These are phyloP conservation scores for Lotus japonicus DNA, from an alignment of 306 rosid genomes.

Conservation along the genomic window DNA sequence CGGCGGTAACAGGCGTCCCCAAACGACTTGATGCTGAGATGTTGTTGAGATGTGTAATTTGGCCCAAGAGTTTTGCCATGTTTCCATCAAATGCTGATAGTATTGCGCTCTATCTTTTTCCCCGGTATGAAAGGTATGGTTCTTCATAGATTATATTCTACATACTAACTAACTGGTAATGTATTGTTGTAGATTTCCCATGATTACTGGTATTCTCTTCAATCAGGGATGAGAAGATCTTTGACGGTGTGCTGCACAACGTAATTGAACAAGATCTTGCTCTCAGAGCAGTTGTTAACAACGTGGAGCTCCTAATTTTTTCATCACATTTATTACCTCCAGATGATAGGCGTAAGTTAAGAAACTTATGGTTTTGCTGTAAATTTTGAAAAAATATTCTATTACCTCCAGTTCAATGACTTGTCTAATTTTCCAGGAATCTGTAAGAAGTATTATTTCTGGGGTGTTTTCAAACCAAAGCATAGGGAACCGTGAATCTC, in stretches of 20 bases:
- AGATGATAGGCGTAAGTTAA: slow-evolving; percentile 18
- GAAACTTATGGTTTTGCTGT: neutral
- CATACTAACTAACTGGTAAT: neutral
- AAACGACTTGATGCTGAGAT: slow-evolving; percentile 7
- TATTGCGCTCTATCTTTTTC: slow-evolving; percentile 26
- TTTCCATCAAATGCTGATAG: slow-evolving; percentile 6
- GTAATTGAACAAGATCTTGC: slow-evolving; percentile 18
- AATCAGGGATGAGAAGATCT: slow-evolving; percentile 25
- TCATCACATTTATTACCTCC: slow-evolving; percentile 26
- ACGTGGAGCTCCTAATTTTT: slow-evolving; percentile 25
- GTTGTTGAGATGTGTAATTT: neutral
- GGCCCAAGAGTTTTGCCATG: slow-evolving; percentile 22
- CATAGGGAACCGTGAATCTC: neutral
- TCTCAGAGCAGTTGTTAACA: slow-evolving; percentile 3
- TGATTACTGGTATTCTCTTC: neutral
- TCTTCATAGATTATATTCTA: neutral
- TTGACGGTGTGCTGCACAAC: slow-evolving; percentile 7
- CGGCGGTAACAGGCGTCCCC: slow-evolving; percentile 1
- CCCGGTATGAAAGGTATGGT: slow-evolving; percentile 27
- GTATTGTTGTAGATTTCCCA: neutral
- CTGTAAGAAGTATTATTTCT: slow-evolving; percentile 20
- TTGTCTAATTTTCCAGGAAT: slow-evolving; percentile 21
- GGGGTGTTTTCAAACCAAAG: slow-evolving; percentile 27
- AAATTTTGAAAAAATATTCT: neutral
- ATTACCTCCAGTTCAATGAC: neutral